phyloP scores from a whole-genome alignment of 352 stramenopile species.

The Phytopythium delawarense region DNA sequence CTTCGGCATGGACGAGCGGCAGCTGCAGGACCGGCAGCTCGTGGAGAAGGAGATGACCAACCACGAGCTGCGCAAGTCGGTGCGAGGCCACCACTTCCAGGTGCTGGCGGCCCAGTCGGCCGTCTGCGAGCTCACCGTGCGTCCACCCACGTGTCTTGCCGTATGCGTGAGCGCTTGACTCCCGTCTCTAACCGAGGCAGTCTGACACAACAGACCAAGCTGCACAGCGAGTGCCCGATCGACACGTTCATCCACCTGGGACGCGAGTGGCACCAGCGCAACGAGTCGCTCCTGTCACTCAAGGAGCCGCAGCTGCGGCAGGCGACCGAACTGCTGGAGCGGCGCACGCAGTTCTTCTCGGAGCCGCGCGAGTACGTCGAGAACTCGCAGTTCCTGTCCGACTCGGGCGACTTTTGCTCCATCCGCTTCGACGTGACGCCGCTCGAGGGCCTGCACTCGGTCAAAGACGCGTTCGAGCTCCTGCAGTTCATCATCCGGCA shows the following conservation, averaged over 20 bases:
- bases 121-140: conserved; percentile 26
- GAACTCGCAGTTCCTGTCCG: conserved; percentile 40
- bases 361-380: conserved; percentile 25
- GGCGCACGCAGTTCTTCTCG: conserved; percentile 39
- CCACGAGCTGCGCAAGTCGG: conserved; percentile 24
- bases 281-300: conserved; percentile 22
- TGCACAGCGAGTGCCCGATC: conserved; percentile 26
- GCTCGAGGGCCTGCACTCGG: conserved; percentile 21
- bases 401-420: conserved; percentile 34
- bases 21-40: conserved; percentile 20
- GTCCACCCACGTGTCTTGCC: not conserved
- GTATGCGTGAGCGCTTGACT: not conserved
- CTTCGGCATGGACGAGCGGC: conserved; percentile 22
- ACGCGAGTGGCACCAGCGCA: conserved; percentile 20
- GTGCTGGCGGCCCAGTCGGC: conserved; percentile 32
- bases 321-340: conserved; percentile 33
- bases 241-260: conserved; percentile 43
- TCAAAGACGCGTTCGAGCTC: conserved; percentile 30
- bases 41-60: conserved; percentile 28
- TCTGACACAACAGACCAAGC: conserved; percentile 8
- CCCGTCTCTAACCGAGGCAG: not conserved
- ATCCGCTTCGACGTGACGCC: conserved; percentile 36
- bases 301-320: conserved; percentile 34
- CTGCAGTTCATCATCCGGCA: conserved; percentile 42
- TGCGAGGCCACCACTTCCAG: conserved; percentile 27